Evolutionary conservation across 1,284 basidiomycete species (phyloP).

Genomic region (Phellopilus nigrolimitatus): DNA sequence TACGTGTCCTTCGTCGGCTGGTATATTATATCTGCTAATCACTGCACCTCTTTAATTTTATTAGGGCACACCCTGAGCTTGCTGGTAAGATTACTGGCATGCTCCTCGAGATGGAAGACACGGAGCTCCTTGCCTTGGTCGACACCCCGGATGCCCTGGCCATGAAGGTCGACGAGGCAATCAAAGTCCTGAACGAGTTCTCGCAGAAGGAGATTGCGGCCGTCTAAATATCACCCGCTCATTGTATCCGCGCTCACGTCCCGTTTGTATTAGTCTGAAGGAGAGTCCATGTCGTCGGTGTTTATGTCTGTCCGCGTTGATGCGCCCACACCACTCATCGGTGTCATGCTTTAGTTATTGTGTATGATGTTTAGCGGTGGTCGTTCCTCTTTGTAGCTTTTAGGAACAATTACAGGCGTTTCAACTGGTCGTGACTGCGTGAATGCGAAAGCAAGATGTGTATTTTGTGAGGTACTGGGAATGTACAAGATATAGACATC

Average conservation of each 20-base stretch:
- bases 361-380: constrained; percentile 18
- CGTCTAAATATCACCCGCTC: constrained; percentile 25
- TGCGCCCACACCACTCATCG: constrained; percentile 1
- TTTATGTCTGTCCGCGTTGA: constrained; percentile 1
- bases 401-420: constrained; percentile 19
- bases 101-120: constrained; percentile 96
- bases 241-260: constrained; percentile 1
- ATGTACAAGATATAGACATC: background rate
- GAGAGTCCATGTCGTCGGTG: constrained; percentile 14
- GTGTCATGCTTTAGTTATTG: constrained; percentile 1
- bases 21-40: constrained; percentile 12
- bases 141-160: constrained; percentile 78
- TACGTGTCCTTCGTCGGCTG: constrained; percentile 39
- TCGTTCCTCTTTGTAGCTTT: constrained; percentile 15
- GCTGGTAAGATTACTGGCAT: constrained; percentile 98
- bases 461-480: background rate
- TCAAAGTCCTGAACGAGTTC: constrained; percentile 77
- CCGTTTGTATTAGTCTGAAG: constrained; percentile 12
- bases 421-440: constrained; percentile 24
- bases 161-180: constrained; percentile 86
- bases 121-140: constrained; percentile 82
- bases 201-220: constrained; percentile 45
- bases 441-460: constrained; percentile 13
- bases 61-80: constrained; percentile 73
- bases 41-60: constrained; percentile 22